Base-by-base conservation (phyloP, 78 protist species). In the Speleostelium caveatum region DNA sequence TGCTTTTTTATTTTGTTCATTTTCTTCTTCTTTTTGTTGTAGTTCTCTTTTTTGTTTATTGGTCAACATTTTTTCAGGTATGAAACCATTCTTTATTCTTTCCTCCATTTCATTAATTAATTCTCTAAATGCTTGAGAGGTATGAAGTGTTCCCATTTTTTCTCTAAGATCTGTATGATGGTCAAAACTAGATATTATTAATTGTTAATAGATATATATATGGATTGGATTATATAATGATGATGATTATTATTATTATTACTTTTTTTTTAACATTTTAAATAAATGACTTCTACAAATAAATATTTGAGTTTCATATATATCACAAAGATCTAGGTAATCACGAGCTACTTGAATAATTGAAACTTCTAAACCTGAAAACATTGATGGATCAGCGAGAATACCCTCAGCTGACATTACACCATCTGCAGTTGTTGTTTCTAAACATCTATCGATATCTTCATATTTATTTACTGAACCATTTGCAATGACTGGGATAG, bases 401-500 rank as follows among this genome's bases (percentile, higher is more conserved):
- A 73, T 72, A 75, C 86, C 91, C 1, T 86, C 78, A 7, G 94
- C 96, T 0, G 80, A 58, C 96, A 95, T 95, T 32, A 95, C 72
- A 10, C 92, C 96, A 17, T 93, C 92, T 5, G 95, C 87, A n/a
- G 56, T 63, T 16, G 95, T 93, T 19, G 24, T 59, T 1, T 59
- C 66, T 3, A 87, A 33, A 62, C 93, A 93, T 35, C 22, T 21
- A 17, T 87, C 88, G 30, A 87, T 67, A 58, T 95, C 95, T 3
- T 32, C 61, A 17, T 26, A 86, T 26, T 41, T 60, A 4, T 17
- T 10, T 38, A 95, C 89, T 49, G 91, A 72, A 0, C 96, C 96
- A 77, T 95, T 95, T n/a, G 95, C 89, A 53, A 93, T 72, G 14
- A 95, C 96, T 12, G 96, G 96, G 36, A 95, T 93, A 0, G 33